Evolutionary conservation across 2,329 filamentous ascomycete genomes (phyloP).

Genomic region (Ceratocystis cubensis): DNA sequence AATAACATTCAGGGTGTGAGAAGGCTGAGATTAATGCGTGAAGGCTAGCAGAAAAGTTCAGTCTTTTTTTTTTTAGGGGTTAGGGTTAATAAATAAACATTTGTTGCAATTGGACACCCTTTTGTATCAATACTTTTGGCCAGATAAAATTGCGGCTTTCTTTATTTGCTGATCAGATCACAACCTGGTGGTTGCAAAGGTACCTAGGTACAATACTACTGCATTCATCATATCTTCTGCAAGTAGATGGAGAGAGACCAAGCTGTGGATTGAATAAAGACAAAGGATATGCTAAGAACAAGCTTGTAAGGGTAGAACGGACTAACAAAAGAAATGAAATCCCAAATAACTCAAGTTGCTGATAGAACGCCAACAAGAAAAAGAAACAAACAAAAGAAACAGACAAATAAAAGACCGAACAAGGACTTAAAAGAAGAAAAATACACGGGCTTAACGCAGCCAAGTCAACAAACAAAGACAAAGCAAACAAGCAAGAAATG

Average conservation of each 20-base stretch:
- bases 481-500: slow-evolving; percentile 14
- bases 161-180: too few relatives aligned
- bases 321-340: neutral
- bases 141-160: too few relatives aligned
- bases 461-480: slow-evolving; percentile 3
- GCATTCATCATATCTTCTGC: too few relatives aligned
- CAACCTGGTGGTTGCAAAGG: too few relatives aligned
- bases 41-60: too few relatives aligned
- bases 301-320: neutral
- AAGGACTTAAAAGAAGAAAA: too few relatives aligned
- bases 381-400: neutral
- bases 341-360: neutral
- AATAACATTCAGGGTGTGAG: neutral
- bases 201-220: too few relatives aligned
- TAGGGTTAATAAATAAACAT: too few relatives aligned
- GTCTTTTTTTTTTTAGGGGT: too few relatives aligned
- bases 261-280: neutral
- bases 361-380: neutral
- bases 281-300: neutral
- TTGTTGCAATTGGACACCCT: too few relatives aligned
- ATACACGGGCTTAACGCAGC: neutral
- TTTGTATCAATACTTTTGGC: too few relatives aligned
- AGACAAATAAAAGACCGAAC: slow-evolving; percentile 5
- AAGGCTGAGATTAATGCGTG: neutral
- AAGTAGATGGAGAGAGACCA: too few relatives aligned